These are phyloP conservation scores for Starmerella davenportii DNA, from an alignment of 805 yeast species.

Conservation along the genomic window DNA sequence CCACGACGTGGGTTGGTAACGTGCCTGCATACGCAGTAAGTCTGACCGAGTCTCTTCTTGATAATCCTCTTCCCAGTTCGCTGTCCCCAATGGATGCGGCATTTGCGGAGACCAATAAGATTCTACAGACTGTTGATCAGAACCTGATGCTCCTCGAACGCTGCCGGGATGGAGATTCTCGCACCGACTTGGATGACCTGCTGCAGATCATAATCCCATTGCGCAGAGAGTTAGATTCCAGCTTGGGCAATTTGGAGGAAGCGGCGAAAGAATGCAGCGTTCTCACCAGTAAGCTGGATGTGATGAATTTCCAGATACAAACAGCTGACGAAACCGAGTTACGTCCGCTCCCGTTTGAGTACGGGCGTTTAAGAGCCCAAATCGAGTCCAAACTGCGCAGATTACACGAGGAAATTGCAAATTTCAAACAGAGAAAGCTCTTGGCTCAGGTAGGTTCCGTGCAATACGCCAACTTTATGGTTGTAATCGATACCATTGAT, in stretches of 20 bases:
- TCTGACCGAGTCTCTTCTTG: neutral
- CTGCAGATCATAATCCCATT: neutral
- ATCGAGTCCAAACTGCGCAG: neutral
- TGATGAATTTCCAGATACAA: no score
- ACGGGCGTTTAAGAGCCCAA: neutral
- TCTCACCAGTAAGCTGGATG: neutral
- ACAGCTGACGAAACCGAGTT: neutral
- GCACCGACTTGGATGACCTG: neutral
- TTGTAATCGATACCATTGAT: neutral
- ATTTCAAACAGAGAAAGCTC: neutral
- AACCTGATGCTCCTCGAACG: conserved; percentile 6
- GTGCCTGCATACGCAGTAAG: neutral
- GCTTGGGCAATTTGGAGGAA: neutral
- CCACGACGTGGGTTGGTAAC: neutral
- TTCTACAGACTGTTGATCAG: conserved; percentile 14
- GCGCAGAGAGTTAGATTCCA: neutral
- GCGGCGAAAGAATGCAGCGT: neutral
- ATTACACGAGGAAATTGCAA: neutral
- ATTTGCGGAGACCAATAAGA: conserved; percentile 11
- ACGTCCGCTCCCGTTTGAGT: neutral
- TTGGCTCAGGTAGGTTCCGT: neutral
- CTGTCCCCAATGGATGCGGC: conserved; percentile 9
- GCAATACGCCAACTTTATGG: neutral
- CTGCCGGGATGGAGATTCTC: neutral
- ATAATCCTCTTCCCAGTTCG: neutral